phyloP scores from a whole-genome alignment of 495 filamentous ascomycete genomes.

The Aspergillus incahuasiensis region DNA sequence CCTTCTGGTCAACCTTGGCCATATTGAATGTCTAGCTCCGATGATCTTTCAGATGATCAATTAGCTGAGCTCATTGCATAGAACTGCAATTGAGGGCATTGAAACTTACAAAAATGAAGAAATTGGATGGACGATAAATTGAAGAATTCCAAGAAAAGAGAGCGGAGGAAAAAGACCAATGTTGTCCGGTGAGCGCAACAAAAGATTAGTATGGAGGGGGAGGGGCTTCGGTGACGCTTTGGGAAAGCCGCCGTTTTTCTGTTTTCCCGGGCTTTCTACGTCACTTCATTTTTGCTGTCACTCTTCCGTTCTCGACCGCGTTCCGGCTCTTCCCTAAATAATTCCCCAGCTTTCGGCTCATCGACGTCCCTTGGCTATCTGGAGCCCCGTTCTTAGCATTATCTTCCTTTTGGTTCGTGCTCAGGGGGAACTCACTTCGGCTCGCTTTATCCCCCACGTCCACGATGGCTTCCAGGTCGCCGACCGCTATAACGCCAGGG shows the following conservation, averaged over 20 bases:
- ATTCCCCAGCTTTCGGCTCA: constrained; percentile 25
- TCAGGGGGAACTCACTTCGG: background rate
- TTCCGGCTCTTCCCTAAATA: constrained; percentile 42
- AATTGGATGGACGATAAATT: constrained; percentile 2
- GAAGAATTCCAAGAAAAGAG: constrained; percentile 13
- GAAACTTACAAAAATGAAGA: constrained; percentile 1
- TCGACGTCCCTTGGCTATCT: constrained; percentile 4
- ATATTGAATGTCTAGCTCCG: constrained; percentile 42
- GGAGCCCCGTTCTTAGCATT: constrained; percentile 1
- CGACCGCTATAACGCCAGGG: constrained; percentile 34
- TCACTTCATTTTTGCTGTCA: constrained; percentile 33
- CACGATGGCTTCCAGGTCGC: constrained; percentile 38
- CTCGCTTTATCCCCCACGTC: constrained; percentile 3
- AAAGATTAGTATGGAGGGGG: constrained; percentile 7
- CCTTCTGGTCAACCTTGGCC: constrained; percentile 83
- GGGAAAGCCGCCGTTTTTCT: constrained; percentile 15
- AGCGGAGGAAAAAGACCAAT: constrained; percentile 10
- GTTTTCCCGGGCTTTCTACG: constrained; percentile 20
- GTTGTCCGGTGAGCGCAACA: constrained; percentile 5
- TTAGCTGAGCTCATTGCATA: background rate
- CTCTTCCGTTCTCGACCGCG: constrained; percentile 13
- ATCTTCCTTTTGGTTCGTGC: constrained; percentile 1
- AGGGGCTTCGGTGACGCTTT: constrained; percentile 43
- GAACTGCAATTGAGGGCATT: constrained; percentile 4
- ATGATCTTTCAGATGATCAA: constrained; percentile 19